These are phyloP conservation scores for Wickerhamomyces xylosicus DNA, from an alignment of 805 yeast genomes.

Conservation along the genomic window DNA sequence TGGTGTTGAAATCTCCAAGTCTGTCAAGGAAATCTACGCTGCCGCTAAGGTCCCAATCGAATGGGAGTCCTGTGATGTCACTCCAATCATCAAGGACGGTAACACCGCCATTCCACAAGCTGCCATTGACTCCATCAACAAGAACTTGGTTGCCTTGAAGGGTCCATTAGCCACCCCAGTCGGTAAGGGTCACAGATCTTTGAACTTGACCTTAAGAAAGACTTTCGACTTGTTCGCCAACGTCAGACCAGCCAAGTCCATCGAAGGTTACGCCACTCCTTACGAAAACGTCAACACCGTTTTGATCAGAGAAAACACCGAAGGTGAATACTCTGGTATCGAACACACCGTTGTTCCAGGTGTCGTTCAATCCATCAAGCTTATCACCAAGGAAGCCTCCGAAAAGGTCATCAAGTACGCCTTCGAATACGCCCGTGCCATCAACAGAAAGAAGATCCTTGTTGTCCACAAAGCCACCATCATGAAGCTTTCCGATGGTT, in stretches of 20 bases:
- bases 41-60: slow-evolving; percentile 95
- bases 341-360: slow-evolving; percentile 98
- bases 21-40: slow-evolving; percentile 84
- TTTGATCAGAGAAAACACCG: slow-evolving; percentile 97
- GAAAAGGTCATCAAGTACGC: slow-evolving; percentile 96
- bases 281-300: slow-evolving; percentile 81
- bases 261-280: slow-evolving; percentile 86
- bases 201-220: slow-evolving; percentile 95
- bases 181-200: slow-evolving; percentile 96
- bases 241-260: slow-evolving; percentile 92
- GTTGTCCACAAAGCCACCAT: slow-evolving; percentile 98
- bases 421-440: slow-evolving; percentile 87
- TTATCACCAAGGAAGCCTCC: slow-evolving; percentile 93
- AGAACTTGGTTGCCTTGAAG: slow-evolving; percentile 89
- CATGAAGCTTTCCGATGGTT: slow-evolving; percentile 97
- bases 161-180: slow-evolving; percentile 99
- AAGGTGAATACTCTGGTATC: slow-evolving; percentile 98
- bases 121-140: slow-evolving; percentile 88
- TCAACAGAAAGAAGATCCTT: slow-evolving; percentile 77
- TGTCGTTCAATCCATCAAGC: slow-evolving; percentile 94
- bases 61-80: slow-evolving; percentile 96
- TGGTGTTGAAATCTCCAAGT: slow-evolving; percentile 89
- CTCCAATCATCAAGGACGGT: slow-evolving; percentile 86
- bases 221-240: slow-evolving; percentile 94
- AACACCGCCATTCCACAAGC: slow-evolving; percentile 87